phyloP scores from a whole-genome alignment of 371 early-diverging fungal genomes.

The Mortierella sp. region DNA sequence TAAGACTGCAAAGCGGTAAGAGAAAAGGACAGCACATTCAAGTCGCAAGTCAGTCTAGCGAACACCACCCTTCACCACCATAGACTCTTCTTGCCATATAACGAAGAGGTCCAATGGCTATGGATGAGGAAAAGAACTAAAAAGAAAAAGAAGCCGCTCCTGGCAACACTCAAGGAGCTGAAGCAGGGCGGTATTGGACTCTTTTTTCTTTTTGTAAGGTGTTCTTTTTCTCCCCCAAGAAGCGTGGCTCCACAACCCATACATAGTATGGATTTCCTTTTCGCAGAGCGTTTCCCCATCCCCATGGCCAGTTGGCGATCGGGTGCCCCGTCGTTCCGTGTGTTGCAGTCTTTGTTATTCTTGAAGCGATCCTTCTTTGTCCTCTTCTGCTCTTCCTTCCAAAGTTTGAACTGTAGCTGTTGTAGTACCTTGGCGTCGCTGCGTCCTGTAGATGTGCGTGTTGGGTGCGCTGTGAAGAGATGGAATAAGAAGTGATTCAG shows the following conservation, averaged over 20 bases:
- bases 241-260: constrained; percentile 1
- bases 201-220: neutral
- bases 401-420: neutral
- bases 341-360: neutral
- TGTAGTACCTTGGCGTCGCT: neutral
- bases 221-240: neutral
- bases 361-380: neutral
- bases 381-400: neutral
- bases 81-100: neutral
- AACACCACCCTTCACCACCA: constrained; percentile 1
- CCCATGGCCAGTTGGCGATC: constrained; percentile 7
- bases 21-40: constrained; percentile 1
- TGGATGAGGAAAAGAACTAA: neutral
- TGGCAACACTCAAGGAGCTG: too few species aligned
- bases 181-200: too few species aligned
- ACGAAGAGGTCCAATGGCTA: neutral
- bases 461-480: neutral
- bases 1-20: neutral
- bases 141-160: neutral
- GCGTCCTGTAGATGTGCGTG: neutral
- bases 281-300: neutral
- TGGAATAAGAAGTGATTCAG: too few species aligned
- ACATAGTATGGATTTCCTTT: neutral
- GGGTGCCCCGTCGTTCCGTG: neutral
- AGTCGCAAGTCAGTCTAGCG: constrained; percentile 4